These are phyloP conservation scores for Wickerhamiella parazyma DNA, from an alignment of 805 yeast genomes.

Conservation along the genomic window DNA sequence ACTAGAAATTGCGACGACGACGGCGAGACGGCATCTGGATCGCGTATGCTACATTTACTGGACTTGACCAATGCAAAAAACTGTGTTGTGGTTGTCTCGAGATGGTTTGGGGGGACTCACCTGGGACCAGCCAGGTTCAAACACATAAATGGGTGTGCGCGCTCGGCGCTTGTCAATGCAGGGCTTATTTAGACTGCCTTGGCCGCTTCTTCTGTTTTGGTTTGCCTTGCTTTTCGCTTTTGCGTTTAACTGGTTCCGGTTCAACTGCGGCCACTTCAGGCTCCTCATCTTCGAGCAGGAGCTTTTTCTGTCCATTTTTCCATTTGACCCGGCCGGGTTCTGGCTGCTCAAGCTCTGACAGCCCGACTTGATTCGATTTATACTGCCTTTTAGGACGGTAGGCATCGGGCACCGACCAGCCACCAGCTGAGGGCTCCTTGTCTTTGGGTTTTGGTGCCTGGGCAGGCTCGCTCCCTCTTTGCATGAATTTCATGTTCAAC, in stretches of 20 bases:
- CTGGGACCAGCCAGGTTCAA: constrained; percentile 84
- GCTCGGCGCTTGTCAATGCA: constrained; percentile 67
- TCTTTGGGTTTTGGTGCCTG: background rate
- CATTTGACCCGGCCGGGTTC: constrained; percentile 9
- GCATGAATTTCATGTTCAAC: constrained; percentile 22
- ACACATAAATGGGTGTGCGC: constrained; percentile 78
- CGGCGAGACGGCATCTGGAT: constrained; percentile 95
- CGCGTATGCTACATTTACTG: constrained; percentile 64
- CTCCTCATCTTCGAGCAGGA: constrained; percentile 7
- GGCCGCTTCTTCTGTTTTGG: constrained; percentile 5
- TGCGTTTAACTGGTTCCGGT: constrained; percentile 1
- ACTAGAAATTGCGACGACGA: constrained; percentile 90
- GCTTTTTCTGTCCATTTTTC: constrained; percentile 11
- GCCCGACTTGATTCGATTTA: background rate
- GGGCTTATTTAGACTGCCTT: constrained; percentile 28
- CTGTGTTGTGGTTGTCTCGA: constrained; percentile 68
- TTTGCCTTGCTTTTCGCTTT: constrained; percentile 1
- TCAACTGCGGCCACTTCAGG: constrained; percentile 1
- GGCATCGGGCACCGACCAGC: constrained; percentile 7
- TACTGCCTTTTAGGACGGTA: constrained; percentile 2
- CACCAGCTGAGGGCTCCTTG: background rate
- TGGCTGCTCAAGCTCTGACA: constrained; percentile 5
- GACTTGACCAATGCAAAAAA: constrained; percentile 62
- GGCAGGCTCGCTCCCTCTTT: constrained; percentile 1
- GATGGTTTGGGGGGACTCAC: constrained; percentile 91